These are phyloP conservation scores for Fusarium gaditjirri DNA, from an alignment of 2,329 filamentous ascomycete species.

Conservation along the genomic window DNA sequence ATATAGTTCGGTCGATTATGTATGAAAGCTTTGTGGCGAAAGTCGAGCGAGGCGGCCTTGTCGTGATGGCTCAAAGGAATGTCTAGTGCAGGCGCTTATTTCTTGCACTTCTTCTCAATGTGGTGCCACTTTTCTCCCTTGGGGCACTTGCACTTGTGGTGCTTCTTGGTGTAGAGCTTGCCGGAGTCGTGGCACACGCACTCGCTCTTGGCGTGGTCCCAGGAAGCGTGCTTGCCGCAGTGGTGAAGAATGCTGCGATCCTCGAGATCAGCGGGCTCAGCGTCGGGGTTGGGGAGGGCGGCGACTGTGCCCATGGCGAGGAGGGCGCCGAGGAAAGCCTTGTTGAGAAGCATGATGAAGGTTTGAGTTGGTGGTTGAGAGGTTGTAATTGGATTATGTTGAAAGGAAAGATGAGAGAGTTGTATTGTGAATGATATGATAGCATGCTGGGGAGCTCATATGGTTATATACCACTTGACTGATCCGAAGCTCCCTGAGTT, in stretches of 20 bases:
- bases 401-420: not conserved
- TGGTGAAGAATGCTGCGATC: constrained; percentile 21
- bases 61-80: not conserved
- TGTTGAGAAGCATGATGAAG: constrained; percentile 24
- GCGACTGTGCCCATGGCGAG: constrained; percentile 16
- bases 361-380: not conserved
- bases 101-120: constrained; percentile 21
- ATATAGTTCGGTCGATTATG: too few species aligned
- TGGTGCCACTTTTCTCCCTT: constrained; percentile 32
- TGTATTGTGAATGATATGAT: not conserved
- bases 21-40: not conserved
- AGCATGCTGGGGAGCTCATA: too few species aligned
- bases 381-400: not conserved
- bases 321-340: constrained; percentile 8
- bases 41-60: too few species aligned
- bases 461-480: not conserved
- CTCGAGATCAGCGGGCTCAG: not conserved
- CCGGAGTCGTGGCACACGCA: constrained; percentile 22
- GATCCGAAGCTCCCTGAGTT: not conserved
- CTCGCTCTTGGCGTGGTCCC: not conserved
- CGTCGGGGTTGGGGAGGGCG: constrained; percentile 16
- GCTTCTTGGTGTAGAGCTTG: constrained; percentile 11
- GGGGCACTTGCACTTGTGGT: constrained; percentile 25
- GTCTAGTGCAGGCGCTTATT: not conserved
- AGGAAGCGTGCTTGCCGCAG: constrained; percentile 17